Evolutionary conservation across 2,329 filamentous ascomycete species (phyloP).

Genomic region (Didymellaceae sp.): DNA sequence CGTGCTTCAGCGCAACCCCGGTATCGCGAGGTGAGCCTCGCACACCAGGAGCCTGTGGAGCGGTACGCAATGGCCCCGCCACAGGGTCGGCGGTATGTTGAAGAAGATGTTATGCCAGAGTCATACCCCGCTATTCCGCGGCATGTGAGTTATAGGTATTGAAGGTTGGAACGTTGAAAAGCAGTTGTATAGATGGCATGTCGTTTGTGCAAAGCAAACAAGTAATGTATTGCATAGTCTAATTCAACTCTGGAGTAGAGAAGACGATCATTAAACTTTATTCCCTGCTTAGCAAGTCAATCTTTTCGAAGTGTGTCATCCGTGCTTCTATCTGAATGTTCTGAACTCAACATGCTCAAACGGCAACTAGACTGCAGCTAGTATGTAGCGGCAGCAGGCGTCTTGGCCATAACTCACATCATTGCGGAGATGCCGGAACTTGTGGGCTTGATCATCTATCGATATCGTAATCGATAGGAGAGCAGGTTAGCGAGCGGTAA

Average conservation of each 20-base stretch:
- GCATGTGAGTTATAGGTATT: slow-evolving; percentile 48
- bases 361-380: slow-evolving; percentile 14
- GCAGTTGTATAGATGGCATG: background rate
- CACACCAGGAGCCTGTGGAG: slow-evolving; percentile 44
- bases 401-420: slow-evolving; percentile 12
- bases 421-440: slow-evolving; percentile 15
- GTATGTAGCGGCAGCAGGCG: background rate
- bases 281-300: background rate
- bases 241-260: background rate
- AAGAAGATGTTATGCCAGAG: slow-evolving; percentile 47
- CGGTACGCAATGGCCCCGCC: slow-evolving; percentile 40
- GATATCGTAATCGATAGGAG: slow-evolving; percentile 4
- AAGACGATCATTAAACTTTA: too few species aligned
- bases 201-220: too few species aligned
- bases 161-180: slow-evolving; percentile 5
- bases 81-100: slow-evolving; percentile 50
- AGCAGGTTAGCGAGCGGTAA: too few species aligned
- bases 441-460: slow-evolving; percentile 15
- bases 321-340: too few species aligned
- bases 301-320: too few species aligned
- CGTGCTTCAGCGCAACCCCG: slow-evolving; percentile 41
- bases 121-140: slow-evolving; percentile 38
- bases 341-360: background rate
- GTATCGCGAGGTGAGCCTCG: slow-evolving; percentile 51
- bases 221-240: too few species aligned